Evolutionary conservation across 345 rosid species (phyloP).

Genomic region (Salix suchowensis): DNA sequence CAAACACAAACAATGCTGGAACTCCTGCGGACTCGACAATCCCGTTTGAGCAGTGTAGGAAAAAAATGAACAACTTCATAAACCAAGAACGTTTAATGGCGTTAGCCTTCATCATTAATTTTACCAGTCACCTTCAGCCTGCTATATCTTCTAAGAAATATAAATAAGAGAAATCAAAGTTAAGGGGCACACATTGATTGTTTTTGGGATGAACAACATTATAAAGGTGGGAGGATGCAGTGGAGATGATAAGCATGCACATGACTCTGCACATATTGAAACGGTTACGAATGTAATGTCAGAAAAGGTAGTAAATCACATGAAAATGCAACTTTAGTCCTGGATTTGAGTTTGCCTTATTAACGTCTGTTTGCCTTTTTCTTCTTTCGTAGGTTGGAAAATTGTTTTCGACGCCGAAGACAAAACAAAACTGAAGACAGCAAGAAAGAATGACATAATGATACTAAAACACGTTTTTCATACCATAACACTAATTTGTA

Average conservation of each 20-base stretch:
- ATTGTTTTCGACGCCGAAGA: too few relatives aligned
- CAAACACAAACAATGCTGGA: conserved; percentile 25
- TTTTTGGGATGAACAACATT: neutral
- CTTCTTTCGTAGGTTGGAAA: neutral
- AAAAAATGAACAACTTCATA: conserved; percentile 11
- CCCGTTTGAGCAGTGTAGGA: conserved; percentile 20
- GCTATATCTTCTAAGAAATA: neutral
- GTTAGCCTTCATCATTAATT: conserved; percentile 1
- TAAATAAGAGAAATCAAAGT: neutral
- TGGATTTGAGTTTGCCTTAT: conserved; percentile 5
- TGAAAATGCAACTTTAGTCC: conserved; percentile 8
- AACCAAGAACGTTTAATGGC: conserved; percentile 3
- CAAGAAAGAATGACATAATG: too few relatives aligned
- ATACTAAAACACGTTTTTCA: too few relatives aligned
- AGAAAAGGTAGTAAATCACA: conserved; percentile 11
- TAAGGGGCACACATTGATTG: too few relatives aligned
- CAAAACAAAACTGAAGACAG: too few relatives aligned
- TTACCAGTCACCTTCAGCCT: neutral
- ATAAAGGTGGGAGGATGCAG: neutral
- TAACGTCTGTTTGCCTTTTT: conserved; percentile 3
- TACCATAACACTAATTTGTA: too few relatives aligned
- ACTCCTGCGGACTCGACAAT: conserved; percentile 20
- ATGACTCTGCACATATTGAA: neutral
- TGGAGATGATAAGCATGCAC: neutral
- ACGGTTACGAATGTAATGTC: conserved; percentile 7